Percentiles rank a stretch among this genome's conserved stretches.
Conservation (phyloP, 176 grass and related monocot species). For the Phoenix dactylifera region DNA sequence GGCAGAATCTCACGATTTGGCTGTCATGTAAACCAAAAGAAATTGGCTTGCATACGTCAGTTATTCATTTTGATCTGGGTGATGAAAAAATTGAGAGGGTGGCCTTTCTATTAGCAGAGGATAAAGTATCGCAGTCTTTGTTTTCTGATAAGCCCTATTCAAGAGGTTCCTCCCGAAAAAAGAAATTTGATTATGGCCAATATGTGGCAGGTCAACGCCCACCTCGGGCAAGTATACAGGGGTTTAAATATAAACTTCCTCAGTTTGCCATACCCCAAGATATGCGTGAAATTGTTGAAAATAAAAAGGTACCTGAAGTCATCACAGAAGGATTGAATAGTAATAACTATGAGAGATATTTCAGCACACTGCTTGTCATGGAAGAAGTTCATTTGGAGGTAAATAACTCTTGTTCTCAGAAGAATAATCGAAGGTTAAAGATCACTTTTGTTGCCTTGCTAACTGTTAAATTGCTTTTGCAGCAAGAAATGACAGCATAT, state of each 20-base stretch:
- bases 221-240: constrained; percentile 33
- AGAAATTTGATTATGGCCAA: constrained; percentile 38
- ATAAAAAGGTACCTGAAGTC: constrained; percentile 50
- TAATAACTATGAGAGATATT: constrained; percentile 51
- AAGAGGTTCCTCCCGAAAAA: constrained; percentile 28
- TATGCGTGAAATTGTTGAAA: constrained; percentile 58
- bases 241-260: constrained; percentile 58
- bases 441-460: constrained; percentile 9
- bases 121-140: constrained; percentile 57
- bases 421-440: no score
- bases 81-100: constrained; percentile 85
- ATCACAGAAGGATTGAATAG: constrained; percentile 43
- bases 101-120: constrained; percentile 73
- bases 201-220: constrained; percentile 55
- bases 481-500: constrained; percentile 74
- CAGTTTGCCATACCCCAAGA: constrained; percentile 54
- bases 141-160: constrained; percentile 67
- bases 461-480: constrained; percentile 25
- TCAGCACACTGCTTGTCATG: constrained; percentile 74
- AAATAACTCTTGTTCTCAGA: not conserved
- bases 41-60: constrained; percentile 71
- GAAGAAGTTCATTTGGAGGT: constrained; percentile 93
- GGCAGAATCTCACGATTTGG: constrained; percentile 69
- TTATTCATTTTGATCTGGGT: constrained; percentile 77
- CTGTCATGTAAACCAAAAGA: constrained; percentile 87